Evolutionary conservation across 2,329 filamentous ascomycete species (phyloP), one percentile per base, ranked within the genome.

Genomic region (Colletotrichum liaoningense): DNA sequence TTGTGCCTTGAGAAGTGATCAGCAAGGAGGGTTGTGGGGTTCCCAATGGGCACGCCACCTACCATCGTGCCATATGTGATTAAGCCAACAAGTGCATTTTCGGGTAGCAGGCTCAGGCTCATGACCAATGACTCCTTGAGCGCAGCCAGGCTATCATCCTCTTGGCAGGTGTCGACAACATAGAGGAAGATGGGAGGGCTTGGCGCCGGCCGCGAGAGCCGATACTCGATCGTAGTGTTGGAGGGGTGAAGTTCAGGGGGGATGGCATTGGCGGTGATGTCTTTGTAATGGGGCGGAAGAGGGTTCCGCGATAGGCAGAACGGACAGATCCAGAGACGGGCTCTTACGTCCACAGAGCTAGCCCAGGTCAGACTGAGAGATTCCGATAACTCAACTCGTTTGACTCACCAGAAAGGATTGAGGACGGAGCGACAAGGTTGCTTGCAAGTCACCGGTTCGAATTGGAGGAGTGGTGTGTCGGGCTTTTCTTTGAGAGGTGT

Each of bases 381-480:
- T 63, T 33, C 30, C 11, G 1, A 33, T 63, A 8, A n/a, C 59
- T 33, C 19, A 22, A 26, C 19, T 46, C 6, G 24, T 5, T 22
- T 12, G 5, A 80, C 90, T 80, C 89, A 97, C 95, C 96, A 98
- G 88, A 95, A 98, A 57, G 97, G 97, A 83, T 99, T 99, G 82
- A 99, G 88, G 49, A 98, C 95, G 67, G 96, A 96, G 83, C 95
- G 93, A 84, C 97, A 99, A 75, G 97, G 97, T 82, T 94, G 91
- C 85, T 98, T 98, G 92, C 97, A 99, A 74, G 94, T 95, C 55
- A 99, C 95, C 22, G 97, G 97, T 85, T 98, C 96, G 84, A 98
- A 98, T 82, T 97, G 94, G 66, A 99, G 89, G 75, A 98, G 86
- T 68, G 95, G 95, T 28, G 94, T 94, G 76, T 97, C 93, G 26